Evolutionary conservation across 176 grass and related monocot genomes (phyloP), one percentile per base, ranked within the genome.

Genomic region (Musa beccarii): DNA sequence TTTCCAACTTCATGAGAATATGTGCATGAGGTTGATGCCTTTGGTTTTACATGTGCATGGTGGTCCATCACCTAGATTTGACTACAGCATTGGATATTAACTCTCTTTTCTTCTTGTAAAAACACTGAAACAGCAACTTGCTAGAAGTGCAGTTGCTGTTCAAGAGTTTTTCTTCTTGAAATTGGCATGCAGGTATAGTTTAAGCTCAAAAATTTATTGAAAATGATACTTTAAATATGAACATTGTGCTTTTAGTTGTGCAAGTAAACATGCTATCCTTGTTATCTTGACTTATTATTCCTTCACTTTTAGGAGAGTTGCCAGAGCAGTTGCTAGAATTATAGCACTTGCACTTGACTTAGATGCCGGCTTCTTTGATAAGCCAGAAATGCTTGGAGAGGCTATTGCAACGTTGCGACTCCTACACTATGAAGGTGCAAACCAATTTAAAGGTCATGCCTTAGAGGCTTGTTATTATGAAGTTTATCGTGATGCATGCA

Each of bases 401-500:
- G 84, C 95, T 55, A 98, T 93, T 85, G 95, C 90, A 81, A 93
- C 86, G 68, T 81, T 98, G 84, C 84, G 95, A 77, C 95, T 93
- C 54, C 50, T 98, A 52, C 88, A 93, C 78, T 98, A 98, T 73
- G 84, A 93, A 98, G 95, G 95, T 98, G 83, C 68, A 87, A 71
- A 67, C 51, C 51, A 78, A 62, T 55, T 65, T 73, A 80, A 76
- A 87, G 82, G 73, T 87, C 87, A 83, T 87, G 49, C 49, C 52
- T 71, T 72, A 2, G n/a, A 57, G 75, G 64, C 22, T 77, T 68
- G 52, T 72, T 10, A 57, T 74, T 24, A 53, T 74, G 16, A 57
- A 26, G 6, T 56, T 19, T 24, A 56, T 57, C 6, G 23, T 29
- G 52, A 74, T 74, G 53, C 52, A 74, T 34, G 13, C 49, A 61